Base-by-base conservation (phyloP, 2,329 filamentous ascomycete species). In the Setomelanomma holmii region DNA sequence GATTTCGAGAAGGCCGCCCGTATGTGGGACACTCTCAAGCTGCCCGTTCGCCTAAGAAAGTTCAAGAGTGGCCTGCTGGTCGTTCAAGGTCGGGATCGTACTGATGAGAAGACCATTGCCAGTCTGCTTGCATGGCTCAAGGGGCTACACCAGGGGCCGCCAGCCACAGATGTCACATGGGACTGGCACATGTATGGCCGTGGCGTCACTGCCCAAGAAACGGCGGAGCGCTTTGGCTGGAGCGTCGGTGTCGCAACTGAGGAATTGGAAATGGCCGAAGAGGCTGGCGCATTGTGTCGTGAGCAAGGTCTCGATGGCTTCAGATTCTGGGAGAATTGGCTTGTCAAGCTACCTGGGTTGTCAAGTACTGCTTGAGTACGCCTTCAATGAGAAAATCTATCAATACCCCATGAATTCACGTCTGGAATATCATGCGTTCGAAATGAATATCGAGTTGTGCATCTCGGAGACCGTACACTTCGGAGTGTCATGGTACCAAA, bases 241-340 rank as follows among this genome's bases (percentile, higher is more conserved):
- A 98, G 95, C 71, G 89, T 99, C 6, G 95, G 95, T 7, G 93
- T 99, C 19, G 95, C 95, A 1, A 90, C 89, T 53, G 95, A 98
- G 73, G 95, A 99, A 76, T 81, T 99, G 11, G 90, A 97, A 71
- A 97, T 99, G 93, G 93, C 93, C 0, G 95, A 99, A 74, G 93
- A 98, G 72, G 86, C 84, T 49, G 95, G 95, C 0, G 86, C 87
- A 2, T 73, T 99, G 17, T 98, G 93, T 72, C 87, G 95, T 41
- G 95, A 99, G 72, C 93, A 96, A 66, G 89, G 91, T 4, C 85
- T 98, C 12, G 93, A 97, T 72, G 95, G 95, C 0, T 80, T 96
- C 40, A 89, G 89, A 66, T 99, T 96, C 74, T 99, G 95, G 95
- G 87, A 90, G 75, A 99, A 99, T 53, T 77, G 75, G 75, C 64